These are phyloP conservation scores for Pseudocercospora musae DNA, from an alignment of 2,329 filamentous ascomycete genomes.

Conservation along the genomic window DNA sequence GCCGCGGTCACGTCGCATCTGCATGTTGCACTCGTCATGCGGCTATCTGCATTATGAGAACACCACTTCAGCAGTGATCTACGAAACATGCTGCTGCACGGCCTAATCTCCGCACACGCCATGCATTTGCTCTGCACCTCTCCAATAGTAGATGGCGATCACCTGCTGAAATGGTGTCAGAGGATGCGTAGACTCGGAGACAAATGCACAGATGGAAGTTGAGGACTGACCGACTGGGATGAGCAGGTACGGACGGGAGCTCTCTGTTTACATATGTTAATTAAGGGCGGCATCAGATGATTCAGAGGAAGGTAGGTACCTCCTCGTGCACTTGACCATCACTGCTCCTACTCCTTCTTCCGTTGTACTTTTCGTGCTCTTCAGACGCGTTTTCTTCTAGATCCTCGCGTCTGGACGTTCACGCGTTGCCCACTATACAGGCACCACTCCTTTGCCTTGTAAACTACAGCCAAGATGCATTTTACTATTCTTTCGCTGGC, in stretches of 20 bases:
- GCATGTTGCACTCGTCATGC: constrained; percentile 2
- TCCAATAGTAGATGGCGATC: background rate
- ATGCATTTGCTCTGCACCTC: background rate
- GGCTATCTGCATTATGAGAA: background rate
- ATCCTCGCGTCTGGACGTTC: background rate
- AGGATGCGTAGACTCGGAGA: background rate
- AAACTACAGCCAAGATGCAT: background rate
- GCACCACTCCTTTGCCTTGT: background rate
- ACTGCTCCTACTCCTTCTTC: background rate
- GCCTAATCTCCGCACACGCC: background rate
- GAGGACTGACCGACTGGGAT: background rate
- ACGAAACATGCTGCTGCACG: background rate
- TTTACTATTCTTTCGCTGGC: background rate
- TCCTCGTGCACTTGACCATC: background rate
- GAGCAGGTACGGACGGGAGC: background rate
- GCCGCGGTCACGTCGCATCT: background rate
- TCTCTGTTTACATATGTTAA: too few species aligned
- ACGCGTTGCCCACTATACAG: background rate
- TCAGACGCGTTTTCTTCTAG: background rate
- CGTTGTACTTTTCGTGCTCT: background rate
- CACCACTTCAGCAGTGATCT: constrained; percentile 2
- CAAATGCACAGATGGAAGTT: background rate
- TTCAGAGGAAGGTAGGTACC: background rate
- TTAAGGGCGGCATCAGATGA: background rate
- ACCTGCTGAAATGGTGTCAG: background rate